Conservation (phyloP, 805 yeast species). For the Groenewaldozyma salmanticensis region DNA sequence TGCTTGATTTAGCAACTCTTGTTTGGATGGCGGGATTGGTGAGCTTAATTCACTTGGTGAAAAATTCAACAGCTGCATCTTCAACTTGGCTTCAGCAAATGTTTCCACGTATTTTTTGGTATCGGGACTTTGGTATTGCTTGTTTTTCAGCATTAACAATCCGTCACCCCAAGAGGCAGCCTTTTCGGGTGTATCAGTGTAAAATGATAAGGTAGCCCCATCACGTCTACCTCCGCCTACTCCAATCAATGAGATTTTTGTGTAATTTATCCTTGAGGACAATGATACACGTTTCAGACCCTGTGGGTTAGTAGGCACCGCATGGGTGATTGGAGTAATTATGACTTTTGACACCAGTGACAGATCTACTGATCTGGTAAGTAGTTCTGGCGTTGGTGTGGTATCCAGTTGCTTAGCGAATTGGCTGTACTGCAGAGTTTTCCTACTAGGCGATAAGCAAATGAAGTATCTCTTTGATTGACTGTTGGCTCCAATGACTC, state of each 20-base stretch:
- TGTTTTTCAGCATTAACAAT: slow-evolving; percentile 41
- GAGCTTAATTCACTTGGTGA: slow-evolving; percentile 20
- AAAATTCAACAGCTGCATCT: slow-evolving; percentile 40
- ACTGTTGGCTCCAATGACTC: slow-evolving; percentile 1
- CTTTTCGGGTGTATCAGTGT: slow-evolving; percentile 58
- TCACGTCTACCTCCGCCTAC: slow-evolving; percentile 22
- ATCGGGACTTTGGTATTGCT: slow-evolving; percentile 31
- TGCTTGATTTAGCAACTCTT: background rate
- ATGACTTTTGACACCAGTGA: slow-evolving; percentile 35
- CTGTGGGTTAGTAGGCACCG: slow-evolving; percentile 18
- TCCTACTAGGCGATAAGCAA: slow-evolving; percentile 60
- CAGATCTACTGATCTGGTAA: slow-evolving; percentile 18
- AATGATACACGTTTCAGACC: slow-evolving; percentile 43
- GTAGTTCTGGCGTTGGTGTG: slow-evolving; percentile 42
- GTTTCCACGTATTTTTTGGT: slow-evolving; percentile 36
- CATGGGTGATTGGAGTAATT: slow-evolving; percentile 33
- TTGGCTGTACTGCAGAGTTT: slow-evolving; percentile 50
- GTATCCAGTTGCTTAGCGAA: slow-evolving; percentile 37
- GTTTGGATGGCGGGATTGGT: background rate
- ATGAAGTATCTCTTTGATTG: slow-evolving; percentile 39
- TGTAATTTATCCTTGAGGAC: slow-evolving; percentile 47
- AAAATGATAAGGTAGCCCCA: slow-evolving; percentile 45
- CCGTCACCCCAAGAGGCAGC: slow-evolving; percentile 77
- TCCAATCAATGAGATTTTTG: slow-evolving; percentile 44
- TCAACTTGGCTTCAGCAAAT: slow-evolving; percentile 37